These are phyloP conservation scores for Elaeis guineensis DNA, from an alignment of 176 grass and related monocot species.

Conservation along the genomic window DNA sequence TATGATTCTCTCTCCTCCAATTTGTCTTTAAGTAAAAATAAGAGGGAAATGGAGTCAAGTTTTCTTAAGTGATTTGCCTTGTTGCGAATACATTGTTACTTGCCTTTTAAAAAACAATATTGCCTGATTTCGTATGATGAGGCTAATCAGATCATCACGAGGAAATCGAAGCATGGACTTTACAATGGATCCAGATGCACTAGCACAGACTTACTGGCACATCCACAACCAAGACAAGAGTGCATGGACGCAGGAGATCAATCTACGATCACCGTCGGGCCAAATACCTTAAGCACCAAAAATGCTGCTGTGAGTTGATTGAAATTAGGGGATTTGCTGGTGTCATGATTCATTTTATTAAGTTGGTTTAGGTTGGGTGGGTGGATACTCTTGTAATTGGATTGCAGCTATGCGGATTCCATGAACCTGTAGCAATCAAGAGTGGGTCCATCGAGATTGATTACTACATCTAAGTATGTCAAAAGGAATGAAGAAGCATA, in stretches of 20 bases:
- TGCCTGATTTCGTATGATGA: neutral
- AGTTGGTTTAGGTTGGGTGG: neutral
- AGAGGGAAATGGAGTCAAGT: too few relatives aligned
- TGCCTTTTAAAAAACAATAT: too few relatives aligned
- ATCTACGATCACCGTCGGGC: conserved; percentile 41
- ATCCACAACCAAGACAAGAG: conserved; percentile 70
- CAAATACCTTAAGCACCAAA: conserved; percentile 8
- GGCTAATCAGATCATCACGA: conserved; percentile 22
- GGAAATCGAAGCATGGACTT: conserved; percentile 15
- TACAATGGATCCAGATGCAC: conserved; percentile 60
- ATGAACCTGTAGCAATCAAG: neutral
- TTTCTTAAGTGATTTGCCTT: too few relatives aligned
- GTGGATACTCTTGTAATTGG: neutral
- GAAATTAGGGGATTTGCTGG: neutral
- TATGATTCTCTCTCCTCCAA: too few relatives aligned
- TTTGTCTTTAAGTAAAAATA: too few relatives aligned
- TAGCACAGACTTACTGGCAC: conserved; percentile 90
- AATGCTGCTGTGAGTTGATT: too few relatives aligned
- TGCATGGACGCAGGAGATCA: conserved; percentile 93
- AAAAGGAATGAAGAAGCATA: neutral
- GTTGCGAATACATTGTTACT: too few relatives aligned
- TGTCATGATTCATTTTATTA: neutral
- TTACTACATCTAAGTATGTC: neutral
- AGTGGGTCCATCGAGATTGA: neutral
- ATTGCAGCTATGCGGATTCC: too few relatives aligned